Percentiles rank a stretch among this genome's conserved stretches.
Conservation (phyloP, 805 yeast species). For the Teunomyces atbi region DNA sequence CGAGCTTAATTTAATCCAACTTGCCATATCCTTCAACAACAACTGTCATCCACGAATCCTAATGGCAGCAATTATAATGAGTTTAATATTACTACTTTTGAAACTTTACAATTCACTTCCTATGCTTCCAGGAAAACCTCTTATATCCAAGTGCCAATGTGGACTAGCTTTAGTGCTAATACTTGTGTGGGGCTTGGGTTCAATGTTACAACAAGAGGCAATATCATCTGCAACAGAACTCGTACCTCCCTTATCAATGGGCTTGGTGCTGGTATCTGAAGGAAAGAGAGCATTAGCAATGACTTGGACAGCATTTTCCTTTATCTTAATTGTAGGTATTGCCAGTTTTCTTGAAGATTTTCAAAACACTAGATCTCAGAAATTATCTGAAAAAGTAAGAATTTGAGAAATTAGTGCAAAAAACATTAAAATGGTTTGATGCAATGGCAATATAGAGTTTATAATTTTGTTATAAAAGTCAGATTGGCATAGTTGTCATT, state of each 20-base stretch:
- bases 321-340: conserved; percentile 35
- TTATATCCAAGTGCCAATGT: conserved; percentile 20
- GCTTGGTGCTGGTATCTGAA: conserved; percentile 38
- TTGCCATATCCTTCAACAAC: conserved; percentile 46
- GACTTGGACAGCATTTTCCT: conserved; percentile 61
- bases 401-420: no score
- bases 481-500: no score
- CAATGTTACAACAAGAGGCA: conserved; percentile 64
- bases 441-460: no score
- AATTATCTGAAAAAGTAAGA: background rate
- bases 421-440: no score
- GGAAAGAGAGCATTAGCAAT: conserved; percentile 57
- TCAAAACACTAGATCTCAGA: background rate
- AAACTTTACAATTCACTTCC: conserved; percentile 49
- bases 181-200: conserved; percentile 61
- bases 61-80: conserved; percentile 46
- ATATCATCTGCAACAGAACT: conserved; percentile 43
- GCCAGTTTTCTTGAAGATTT: background rate
- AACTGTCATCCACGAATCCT: conserved; percentile 56
- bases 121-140: conserved; percentile 44
- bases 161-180: conserved; percentile 18
- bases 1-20: conserved; percentile 42
- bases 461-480: no score
- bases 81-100: conserved; percentile 39
- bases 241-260: conserved; percentile 51